Evolutionary conservation across 495 filamentous ascomycete genomes (phyloP).

Genomic region (Tuber magnatum): DNA sequence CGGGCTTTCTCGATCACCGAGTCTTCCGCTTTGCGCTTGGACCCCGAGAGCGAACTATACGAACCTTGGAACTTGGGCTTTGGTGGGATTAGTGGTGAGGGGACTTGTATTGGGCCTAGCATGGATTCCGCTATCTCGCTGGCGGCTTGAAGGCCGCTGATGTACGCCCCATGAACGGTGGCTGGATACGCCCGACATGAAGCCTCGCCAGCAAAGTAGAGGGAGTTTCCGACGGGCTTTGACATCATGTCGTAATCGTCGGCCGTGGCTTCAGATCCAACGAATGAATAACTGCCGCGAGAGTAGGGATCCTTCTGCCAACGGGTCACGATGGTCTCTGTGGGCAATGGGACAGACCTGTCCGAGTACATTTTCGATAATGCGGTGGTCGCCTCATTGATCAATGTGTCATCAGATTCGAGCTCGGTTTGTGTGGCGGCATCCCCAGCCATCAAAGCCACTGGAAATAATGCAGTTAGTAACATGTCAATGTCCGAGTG

Average conservation of each 20-base stretch:
- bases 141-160: slow-evolving; percentile 83
- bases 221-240: slow-evolving; percentile 61
- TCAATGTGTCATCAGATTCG: slow-evolving; percentile 62
- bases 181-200: slow-evolving; percentile 92
- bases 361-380: slow-evolving; percentile 59
- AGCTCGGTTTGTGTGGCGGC: slow-evolving; percentile 81
- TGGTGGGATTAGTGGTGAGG: slow-evolving; percentile 64
- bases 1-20: slow-evolving; percentile 33
- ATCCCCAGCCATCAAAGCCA: slow-evolving; percentile 94
- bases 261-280: slow-evolving; percentile 66
- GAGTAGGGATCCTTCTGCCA: slow-evolving; percentile 88
- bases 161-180: slow-evolving; percentile 92
- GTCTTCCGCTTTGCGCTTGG: slow-evolving; percentile 52
- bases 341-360: slow-evolving; percentile 62
- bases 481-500: background rate
- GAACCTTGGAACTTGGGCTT: slow-evolving; percentile 50
- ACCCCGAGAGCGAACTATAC: slow-evolving; percentile 39
- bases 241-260: slow-evolving; percentile 95
- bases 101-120: slow-evolving; percentile 70
- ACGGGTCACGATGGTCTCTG: slow-evolving; percentile 86
- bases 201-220: slow-evolving; percentile 95
- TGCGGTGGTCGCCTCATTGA: slow-evolving; percentile 69
- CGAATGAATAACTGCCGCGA: slow-evolving; percentile 86
- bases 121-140: slow-evolving; percentile 72
- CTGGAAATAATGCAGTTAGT: slow-evolving; percentile 33